Percentiles rank a stretch among this genome's conserved stretches.
phyloP scores from a whole-genome alignment of 2,329 filamentous ascomycete species.

The Aspergillus fumigatiaffinis region DNA sequence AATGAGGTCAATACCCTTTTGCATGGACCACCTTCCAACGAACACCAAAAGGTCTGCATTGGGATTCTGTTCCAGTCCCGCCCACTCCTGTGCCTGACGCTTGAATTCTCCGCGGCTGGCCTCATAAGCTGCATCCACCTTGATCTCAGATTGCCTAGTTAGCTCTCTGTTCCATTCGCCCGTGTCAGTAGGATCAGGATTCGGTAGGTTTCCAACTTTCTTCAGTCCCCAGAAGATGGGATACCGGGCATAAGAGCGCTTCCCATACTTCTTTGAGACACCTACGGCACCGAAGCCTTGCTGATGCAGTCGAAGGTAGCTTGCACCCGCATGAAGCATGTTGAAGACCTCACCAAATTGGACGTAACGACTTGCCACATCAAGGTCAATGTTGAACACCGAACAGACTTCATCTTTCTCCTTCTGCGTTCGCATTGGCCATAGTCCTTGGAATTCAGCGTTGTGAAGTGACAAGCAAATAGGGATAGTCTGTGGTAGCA shows the following conservation, averaged over 20 bases:
- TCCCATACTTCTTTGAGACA: conserved; percentile 65
- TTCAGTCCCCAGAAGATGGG: conserved; percentile 66
- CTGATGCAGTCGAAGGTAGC: conserved; percentile 63
- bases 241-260: conserved; percentile 62
- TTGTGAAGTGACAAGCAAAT: conserved; percentile 64
- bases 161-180: conserved; percentile 57
- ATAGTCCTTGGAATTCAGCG: conserved; percentile 65
- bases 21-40: conserved; percentile 65
- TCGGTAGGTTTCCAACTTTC: conserved; percentile 60
- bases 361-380: conserved; percentile 58
- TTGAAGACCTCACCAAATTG: conserved; percentile 69
- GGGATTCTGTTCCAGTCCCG: conserved; percentile 58
- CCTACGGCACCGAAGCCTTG: conserved; percentile 65
- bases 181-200: conserved; percentile 63
- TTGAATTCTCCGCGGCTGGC: conserved; percentile 51
- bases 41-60: conserved; percentile 65
- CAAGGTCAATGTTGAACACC: conserved; percentile 59
- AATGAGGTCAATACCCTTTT: conserved; percentile 66
- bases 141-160: conserved; percentile 46
- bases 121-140: conserved; percentile 55
- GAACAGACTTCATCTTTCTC: conserved; percentile 62
- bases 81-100: conserved; percentile 64
- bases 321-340: conserved; percentile 62
- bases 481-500: conserved; percentile 60
- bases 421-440: conserved; percentile 61